Conservation (phyloP, 805 yeast species). For the Candida insectorum region DNA sequence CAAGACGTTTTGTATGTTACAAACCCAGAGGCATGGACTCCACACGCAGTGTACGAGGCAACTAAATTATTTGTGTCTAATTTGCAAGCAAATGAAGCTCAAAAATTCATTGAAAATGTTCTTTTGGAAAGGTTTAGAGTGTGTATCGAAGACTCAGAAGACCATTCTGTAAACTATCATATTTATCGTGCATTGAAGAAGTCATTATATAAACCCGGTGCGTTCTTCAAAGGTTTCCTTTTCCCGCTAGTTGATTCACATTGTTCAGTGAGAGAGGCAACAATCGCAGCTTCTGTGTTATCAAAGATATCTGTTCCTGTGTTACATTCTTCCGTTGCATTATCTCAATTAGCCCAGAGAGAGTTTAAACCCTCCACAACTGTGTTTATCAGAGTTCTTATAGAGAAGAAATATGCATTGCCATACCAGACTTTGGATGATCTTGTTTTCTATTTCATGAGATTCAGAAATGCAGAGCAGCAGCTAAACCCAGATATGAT, state of each 20-base stretch:
- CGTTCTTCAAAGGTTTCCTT: constrained; percentile 93
- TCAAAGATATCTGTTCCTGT: constrained; percentile 90
- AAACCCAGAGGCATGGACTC: constrained; percentile 90
- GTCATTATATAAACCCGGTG: constrained; percentile 93
- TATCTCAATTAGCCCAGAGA: constrained; percentile 72
- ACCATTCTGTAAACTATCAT: constrained; percentile 84
- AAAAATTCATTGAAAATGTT: constrained; percentile 68
- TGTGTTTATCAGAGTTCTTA: constrained; percentile 80
- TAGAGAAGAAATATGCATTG: constrained; percentile 93
- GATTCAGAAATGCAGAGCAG: constrained; percentile 61
- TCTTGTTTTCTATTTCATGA: constrained; percentile 88
- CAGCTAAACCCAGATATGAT: constrained; percentile 23
- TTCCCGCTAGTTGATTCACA: constrained; percentile 88
- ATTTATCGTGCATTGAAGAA: constrained; percentile 88
- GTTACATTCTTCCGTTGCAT: constrained; percentile 93
- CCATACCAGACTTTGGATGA: constrained; percentile 97
- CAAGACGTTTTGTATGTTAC: constrained; percentile 91
- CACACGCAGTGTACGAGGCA: constrained; percentile 92
- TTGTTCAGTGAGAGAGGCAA: constrained; percentile 90
- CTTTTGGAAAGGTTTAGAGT: constrained; percentile 69
- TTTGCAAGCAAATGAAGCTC: constrained; percentile 83
- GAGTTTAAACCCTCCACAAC: constrained; percentile 88
- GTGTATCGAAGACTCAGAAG: constrained; percentile 69
- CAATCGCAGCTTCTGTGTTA: constrained; percentile 89
- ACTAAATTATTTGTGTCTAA: constrained; percentile 91